Base-by-base conservation (phyloP, 805 yeast genomes). In the Saturnispora gosingensis region DNA sequence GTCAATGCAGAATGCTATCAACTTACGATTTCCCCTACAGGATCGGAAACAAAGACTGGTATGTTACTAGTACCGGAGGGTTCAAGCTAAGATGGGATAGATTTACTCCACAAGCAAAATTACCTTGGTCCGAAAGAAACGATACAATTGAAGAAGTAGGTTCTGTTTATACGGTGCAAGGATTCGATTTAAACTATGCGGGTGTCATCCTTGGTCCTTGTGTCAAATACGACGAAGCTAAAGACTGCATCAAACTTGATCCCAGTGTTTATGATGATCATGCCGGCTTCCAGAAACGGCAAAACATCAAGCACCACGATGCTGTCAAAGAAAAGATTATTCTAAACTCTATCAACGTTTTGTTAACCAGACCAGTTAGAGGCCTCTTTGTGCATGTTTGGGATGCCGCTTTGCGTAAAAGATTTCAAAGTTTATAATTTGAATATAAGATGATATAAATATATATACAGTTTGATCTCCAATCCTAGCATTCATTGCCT, bases 141-240 rank as follows among this genome's bases (percentile, higher is more conserved):
- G 76, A 73, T 44, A 72, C 75, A 1, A 71, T 73, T 42, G 73
- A 72, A 30, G 77, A 73, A 57, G 76, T 73, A 40, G 78, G 78
- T 0, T 71, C 75, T 20, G 77, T 73, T 3, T 74, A 74, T 50
- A 73, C 78, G 0, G 62, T 74, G 20, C 78, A 73, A 59, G 78
- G 78, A 1, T 74, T 73, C 55, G 78, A 74, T 58, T 56, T 74
- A 51, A 73, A 73, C 54, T 74, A 71, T 55, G 75, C 76, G 2
- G 77, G 73, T 43, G 73, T 74, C 0, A 73, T 74, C 3, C 49
- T 74, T 13, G 78, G 78, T 2, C 64, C 74, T 49, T 69, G 74
- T 5, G 61, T 74, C 8, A 72, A 68, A 1, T 72, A 70, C 45
- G 77, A 74, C 55, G 40, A 56, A 3, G 58, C 24, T 0, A 68